phyloP scores from a whole-genome alignment of 2,329 filamentous ascomycete species.

The Trichoderma sp. region DNA sequence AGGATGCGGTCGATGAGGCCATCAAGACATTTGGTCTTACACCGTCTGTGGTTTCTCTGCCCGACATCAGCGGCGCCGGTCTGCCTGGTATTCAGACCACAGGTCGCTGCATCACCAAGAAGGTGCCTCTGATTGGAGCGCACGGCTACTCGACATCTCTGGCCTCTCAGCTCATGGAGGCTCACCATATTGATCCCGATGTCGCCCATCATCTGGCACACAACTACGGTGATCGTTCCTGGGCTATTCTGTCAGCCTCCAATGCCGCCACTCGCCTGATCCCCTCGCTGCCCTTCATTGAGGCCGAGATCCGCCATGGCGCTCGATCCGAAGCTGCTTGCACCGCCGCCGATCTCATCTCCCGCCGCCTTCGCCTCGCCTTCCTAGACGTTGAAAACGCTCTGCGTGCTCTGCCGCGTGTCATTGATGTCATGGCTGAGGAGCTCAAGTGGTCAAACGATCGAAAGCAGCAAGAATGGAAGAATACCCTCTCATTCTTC shows the following conservation, averaged over 20 bases:
- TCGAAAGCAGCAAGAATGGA: conserved; percentile 59
- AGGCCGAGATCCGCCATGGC: conserved; percentile 73
- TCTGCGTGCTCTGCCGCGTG: conserved; percentile 66
- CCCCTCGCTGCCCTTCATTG: conserved; percentile 69
- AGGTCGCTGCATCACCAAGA: conserved; percentile 74
- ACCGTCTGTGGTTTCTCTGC: conserved; percentile 54
- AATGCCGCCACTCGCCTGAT: conserved; percentile 63
- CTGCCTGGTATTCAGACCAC: conserved; percentile 54
- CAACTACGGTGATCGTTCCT: conserved; percentile 61
- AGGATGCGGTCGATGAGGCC: conserved; percentile 81
- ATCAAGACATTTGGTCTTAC: conserved; percentile 65
- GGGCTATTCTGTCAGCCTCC: conserved; percentile 62
- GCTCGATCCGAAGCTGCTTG: conserved; percentile 73
- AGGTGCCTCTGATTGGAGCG: conserved; percentile 72
- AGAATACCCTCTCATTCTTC: conserved; percentile 53
- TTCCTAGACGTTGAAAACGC: conserved; percentile 75
- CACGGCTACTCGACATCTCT: conserved; percentile 62
- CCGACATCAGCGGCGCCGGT: conserved; percentile 68
- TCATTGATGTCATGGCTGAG: conserved; percentile 73
- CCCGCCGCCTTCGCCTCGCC: conserved; percentile 70
- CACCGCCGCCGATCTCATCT: conserved; percentile 70
- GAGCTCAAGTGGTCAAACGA: conserved; percentile 66
- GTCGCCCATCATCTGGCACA: conserved; percentile 48
- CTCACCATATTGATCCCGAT: conserved; percentile 41
- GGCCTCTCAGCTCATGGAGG: conserved; percentile 44